These are phyloP conservation scores for Syzygium jambos DNA, from an alignment of 345 rosid genomes.

Conservation along the genomic window DNA sequence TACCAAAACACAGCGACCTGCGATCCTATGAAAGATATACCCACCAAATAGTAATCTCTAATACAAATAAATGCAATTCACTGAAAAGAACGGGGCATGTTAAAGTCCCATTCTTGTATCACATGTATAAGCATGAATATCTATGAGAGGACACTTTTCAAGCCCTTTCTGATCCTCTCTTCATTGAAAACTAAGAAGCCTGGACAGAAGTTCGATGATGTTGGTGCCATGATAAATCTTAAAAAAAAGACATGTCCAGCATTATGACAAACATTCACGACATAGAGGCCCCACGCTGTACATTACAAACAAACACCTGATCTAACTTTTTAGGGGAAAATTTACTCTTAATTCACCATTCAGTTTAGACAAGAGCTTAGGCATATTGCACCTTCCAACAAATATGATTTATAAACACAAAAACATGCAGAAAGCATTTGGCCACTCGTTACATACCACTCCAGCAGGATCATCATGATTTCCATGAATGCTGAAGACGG, in stretches of 20 bases:
- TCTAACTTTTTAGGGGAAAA: not conserved
- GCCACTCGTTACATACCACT: conserved; percentile 50
- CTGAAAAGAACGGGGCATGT: not conserved
- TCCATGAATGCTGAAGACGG: conserved; percentile 97
- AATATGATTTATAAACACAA: not conserved
- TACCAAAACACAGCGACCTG: not conserved
- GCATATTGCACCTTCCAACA: not conserved
- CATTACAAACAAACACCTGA: not conserved
- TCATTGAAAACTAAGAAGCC: not conserved
- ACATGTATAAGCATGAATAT: not conserved
- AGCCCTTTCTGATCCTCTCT: not conserved
- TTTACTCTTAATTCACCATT: not conserved
- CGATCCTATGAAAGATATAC: not conserved
- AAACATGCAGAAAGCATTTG: not conserved
- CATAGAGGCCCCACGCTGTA: not conserved
- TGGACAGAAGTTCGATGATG: not conserved
- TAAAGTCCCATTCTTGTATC: not conserved
- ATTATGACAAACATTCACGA: not conserved
- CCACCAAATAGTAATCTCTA: not conserved
- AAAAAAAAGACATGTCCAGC: not conserved
- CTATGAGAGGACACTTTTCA: not conserved
- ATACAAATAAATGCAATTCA: not conserved
- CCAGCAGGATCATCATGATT: conserved; percentile 99
- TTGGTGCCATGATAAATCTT: not conserved
- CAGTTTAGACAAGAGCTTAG: not conserved